Evolutionary conservation across 106 monocot species (phyloP).

Genomic region (Chionographis japonica): DNA sequence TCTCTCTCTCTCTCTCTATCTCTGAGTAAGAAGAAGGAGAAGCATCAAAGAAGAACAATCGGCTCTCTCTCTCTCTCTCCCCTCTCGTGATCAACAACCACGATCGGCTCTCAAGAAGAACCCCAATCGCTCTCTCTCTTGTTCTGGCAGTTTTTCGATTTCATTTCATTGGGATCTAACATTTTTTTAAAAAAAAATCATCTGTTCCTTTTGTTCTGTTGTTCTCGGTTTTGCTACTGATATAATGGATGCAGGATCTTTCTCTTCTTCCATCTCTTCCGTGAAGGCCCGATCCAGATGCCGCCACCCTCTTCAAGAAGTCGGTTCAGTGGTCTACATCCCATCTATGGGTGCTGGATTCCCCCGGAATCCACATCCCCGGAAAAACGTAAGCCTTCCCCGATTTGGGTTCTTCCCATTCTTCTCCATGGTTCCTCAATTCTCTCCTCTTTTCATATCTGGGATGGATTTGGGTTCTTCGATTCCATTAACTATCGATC

Average conservation of each 20-base stretch:
- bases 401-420: neutral
- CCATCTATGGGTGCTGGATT: conserved; percentile 33
- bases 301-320: conserved; percentile 22
- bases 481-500: too few relatives aligned
- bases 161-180: neutral
- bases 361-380: conserved; percentile 5
- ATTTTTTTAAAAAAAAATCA: too few relatives aligned
- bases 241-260: conserved; percentile 50
- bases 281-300: conserved; percentile 20
- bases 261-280: conserved; percentile 25
- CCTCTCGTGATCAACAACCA: too few relatives aligned
- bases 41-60: too few relatives aligned
- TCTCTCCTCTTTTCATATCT: too few relatives aligned
- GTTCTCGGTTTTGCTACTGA: conserved; percentile 1
- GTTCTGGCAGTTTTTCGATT: neutral
- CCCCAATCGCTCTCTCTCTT: neutral
- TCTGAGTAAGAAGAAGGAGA: too few relatives aligned
- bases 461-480: too few relatives aligned
- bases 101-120: too few relatives aligned
- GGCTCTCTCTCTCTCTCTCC: too few relatives aligned
- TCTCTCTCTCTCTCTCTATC: too few relatives aligned
- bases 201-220: too few relatives aligned
- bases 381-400: conserved; percentile 28
- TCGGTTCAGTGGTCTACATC: conserved; percentile 31
- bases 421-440: neutral